A percentile compares a stretch with the other conserved stretches of the same genome.
Evolutionary conservation across 305 asterid genomes (phyloP).

Genomic region (Salvia sclarea): DNA sequence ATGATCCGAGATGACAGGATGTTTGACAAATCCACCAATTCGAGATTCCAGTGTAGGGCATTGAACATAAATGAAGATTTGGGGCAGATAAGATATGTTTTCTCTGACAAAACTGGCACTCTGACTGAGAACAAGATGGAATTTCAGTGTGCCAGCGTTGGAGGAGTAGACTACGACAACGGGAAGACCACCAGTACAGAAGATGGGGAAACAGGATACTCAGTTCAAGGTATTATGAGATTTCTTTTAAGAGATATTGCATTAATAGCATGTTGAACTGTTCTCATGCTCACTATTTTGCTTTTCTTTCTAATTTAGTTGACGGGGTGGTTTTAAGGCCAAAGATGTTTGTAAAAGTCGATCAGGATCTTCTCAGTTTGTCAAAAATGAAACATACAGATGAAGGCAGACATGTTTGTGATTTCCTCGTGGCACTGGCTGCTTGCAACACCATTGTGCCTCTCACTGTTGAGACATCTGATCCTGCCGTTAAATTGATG

Average conservation of each 20-base stretch:
- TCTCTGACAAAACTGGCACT: conserved; percentile 98
- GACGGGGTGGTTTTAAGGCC: conserved; percentile 73
- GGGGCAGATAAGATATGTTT: conserved; percentile 95
- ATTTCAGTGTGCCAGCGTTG: conserved; percentile 92
- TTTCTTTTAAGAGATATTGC: neutral
- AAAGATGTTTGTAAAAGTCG: conserved; percentile 75
- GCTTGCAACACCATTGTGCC: conserved; percentile 99
- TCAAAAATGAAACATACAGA: conserved; percentile 52
- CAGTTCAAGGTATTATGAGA: conserved; percentile 57
- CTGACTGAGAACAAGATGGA: conserved; percentile 99
- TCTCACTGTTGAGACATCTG: conserved; percentile 67
- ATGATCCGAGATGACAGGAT: conserved; percentile 78
- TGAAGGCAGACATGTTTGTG: conserved; percentile 57
- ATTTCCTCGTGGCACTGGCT: conserved; percentile 89
- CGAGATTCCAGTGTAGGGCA: conserved; percentile 95
- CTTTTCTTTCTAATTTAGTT: conserved; percentile 48
- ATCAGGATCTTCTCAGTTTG: conserved; percentile 60
- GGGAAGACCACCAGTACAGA: conserved; percentile 40
- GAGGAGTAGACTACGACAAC: conserved; percentile 65
- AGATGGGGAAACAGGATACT: conserved; percentile 50
- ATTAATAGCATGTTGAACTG: neutral
- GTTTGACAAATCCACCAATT: conserved; percentile 69
- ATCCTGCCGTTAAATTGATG: conserved; percentile 72
- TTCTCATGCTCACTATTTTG: conserved; percentile 23
- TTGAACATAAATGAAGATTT: conserved; percentile 96